phyloP scores from a whole-genome alignment of 1,284 basidiomycete species.

The Abortiporus biennis region DNA sequence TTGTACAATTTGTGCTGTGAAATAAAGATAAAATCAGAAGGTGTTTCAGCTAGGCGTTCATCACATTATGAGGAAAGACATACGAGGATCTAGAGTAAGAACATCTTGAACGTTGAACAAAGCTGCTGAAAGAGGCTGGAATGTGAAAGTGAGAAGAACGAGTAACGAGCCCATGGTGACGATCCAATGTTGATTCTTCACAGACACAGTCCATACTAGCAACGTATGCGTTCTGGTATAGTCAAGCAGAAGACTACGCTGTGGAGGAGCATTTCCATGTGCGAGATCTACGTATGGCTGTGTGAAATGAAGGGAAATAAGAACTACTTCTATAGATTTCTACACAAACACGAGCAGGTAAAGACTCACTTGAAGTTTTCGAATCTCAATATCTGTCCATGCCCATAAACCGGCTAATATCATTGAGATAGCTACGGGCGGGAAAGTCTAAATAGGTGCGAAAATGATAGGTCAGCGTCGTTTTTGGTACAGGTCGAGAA shows the following conservation, averaged over 20 bases:
- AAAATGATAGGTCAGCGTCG: too few relatives aligned
- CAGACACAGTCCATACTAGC: constrained; percentile 11
- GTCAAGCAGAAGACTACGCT: constrained; percentile 43
- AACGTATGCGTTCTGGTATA: constrained; percentile 39
- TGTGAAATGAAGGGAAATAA: not conserved
- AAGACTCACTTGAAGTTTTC: too few relatives aligned
- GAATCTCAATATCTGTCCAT: too few relatives aligned
- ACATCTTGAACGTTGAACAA: constrained; percentile 39
- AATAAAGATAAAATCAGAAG: too few relatives aligned
- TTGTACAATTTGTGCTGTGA: too few relatives aligned
- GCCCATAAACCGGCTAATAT: too few relatives aligned
- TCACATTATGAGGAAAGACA: constrained; percentile 23
- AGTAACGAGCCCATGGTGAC: constrained; percentile 24
- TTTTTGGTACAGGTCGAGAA: too few relatives aligned
- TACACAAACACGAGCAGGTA: too few relatives aligned
- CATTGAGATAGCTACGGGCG: too few relatives aligned
- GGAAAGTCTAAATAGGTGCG: too few relatives aligned
- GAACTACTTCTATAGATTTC: too few relatives aligned
- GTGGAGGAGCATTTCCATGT: constrained; percentile 43
- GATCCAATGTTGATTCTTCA: constrained; percentile 10
- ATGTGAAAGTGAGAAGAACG: constrained; percentile 36
- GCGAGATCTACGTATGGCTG: constrained; percentile 53
- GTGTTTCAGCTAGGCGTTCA: constrained; percentile 29
- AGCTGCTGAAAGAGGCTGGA: constrained; percentile 46
- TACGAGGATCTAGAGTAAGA: constrained; percentile 33